Percentiles rank a stretch among this genome's conserved stretches.
Conservation (phyloP, 441 rosid species). For the Euphorbia schlechtendalii region DNA sequence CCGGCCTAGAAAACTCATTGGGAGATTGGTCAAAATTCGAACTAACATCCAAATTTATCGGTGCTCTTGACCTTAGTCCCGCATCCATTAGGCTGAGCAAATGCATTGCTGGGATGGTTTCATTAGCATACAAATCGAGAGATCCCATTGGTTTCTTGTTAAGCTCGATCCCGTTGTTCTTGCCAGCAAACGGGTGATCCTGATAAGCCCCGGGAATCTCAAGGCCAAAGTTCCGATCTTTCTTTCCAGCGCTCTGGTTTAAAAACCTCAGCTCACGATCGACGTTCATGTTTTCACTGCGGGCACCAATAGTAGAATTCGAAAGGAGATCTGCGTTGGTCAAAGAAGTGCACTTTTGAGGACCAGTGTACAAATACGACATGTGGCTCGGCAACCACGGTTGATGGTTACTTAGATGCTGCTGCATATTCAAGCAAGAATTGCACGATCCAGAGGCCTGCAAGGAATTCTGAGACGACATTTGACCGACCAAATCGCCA, state of each 20-base stretch:
- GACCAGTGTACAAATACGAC: conserved; percentile 34
- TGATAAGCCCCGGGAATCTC: conserved; percentile 39
- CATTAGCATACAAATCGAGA: conserved; percentile 50
- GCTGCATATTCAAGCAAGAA: conserved; percentile 42
- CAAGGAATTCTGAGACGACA: conserved; percentile 30
- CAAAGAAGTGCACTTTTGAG: conserved; percentile 28
- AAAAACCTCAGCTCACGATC: conserved; percentile 28
- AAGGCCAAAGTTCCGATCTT: conserved; percentile 34
- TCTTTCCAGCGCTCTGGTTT: conserved; percentile 44
- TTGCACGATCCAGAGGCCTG: conserved; percentile 36
- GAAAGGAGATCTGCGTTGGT: conserved; percentile 26
- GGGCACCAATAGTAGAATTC: conserved; percentile 25
- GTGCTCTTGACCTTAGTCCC: conserved; percentile 40
- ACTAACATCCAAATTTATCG: conserved; percentile 36
- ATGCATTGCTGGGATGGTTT: conserved; percentile 83
- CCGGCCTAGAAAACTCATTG: conserved; percentile 35
- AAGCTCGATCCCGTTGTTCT: conserved; percentile 27
- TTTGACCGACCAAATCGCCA: conserved; percentile 34
- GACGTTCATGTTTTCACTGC: conserved; percentile 26
- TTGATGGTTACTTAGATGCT: conserved; percentile 34
- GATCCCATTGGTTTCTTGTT: conserved; percentile 31
- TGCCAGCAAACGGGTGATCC: conserved; percentile 34
- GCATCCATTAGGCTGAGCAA: conserved; percentile 95
- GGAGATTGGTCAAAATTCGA: conserved; percentile 40
- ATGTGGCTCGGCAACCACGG: conserved; percentile 39